Base-by-base conservation (phyloP, 1,139 yeast species). In the Protomyces pachydermus region DNA sequence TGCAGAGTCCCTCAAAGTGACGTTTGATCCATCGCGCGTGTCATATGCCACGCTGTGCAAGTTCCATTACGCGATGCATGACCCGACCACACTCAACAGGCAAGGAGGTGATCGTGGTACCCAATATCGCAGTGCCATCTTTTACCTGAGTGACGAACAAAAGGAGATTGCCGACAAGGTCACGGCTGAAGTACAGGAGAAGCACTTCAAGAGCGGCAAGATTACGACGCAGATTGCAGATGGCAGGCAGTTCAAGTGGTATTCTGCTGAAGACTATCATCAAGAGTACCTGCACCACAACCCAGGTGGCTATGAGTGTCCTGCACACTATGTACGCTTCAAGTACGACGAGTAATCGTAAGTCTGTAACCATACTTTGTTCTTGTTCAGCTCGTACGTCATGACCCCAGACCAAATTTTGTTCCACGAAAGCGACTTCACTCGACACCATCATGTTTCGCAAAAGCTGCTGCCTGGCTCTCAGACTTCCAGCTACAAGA, bases 231-330 rank as follows among this genome's bases (percentile, higher is more conserved):
- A 78, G 60, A 83, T 91, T 64, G 88, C 83, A 71, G 87, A 89
- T 16, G 81, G 89, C 63, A 75, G 79, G 64, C 79, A 79, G 65
- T 93, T 90, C 81, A 50, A 64, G 32, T 64, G 66, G 66, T 86
- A 86, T 78, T 97, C 91, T 72, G 98, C 98, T 20, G 98, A 93
- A 75, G 91, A 85, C 50, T 93, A 91, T 74, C 98, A 93, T 74
- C 98, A 93, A 73, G 73, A 81, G 67, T 93, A 93, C 74, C 79
- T 91, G 72, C 80, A 80, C 64, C 85, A 83, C 72, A 90, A 91
- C 73, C 96, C 97, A 0, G 77, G 78, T 3, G 97, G 97, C 3
- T 68, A 60, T 16, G 65, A 60, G 38, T 65, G 64, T 39, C 60
- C 65, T 35, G 55, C 65, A 20, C 65, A 54, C 57, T 86, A 87